A percentile compares a stretch with the other conserved stretches of the same genome.
Evolutionary conservation across 768 basidiomycete genomes (phyloP).

Genomic region (Boletus pseudopeckii): DNA sequence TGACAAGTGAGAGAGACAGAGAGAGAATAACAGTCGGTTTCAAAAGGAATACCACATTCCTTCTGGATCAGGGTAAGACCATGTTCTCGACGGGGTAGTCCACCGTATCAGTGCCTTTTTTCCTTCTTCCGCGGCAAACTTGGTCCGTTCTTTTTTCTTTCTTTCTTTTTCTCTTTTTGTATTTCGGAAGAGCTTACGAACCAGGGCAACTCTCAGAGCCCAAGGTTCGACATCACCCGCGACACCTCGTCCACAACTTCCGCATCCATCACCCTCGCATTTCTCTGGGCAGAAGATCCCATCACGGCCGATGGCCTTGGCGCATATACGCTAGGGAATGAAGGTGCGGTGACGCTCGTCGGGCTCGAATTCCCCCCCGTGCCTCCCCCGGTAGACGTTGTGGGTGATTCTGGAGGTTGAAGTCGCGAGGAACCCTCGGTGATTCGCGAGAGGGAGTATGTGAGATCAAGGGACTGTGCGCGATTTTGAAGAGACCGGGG

Average conservation of each 20-base stretch:
- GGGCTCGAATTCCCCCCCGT: conserved; percentile 77
- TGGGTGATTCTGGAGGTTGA: conserved; percentile 75
- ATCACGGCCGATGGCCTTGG: conserved; percentile 51
- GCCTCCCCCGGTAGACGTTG: conserved; percentile 67
- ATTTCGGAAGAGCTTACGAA: conserved; percentile 10
- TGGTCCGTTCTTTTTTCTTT: conserved; percentile 1
- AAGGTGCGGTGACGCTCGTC: conserved; percentile 72
- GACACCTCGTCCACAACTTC: conserved; percentile 68
- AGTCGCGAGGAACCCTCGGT: conserved; percentile 62
- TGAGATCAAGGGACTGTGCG: conserved; percentile 87
- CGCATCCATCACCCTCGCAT: conserved; percentile 43
- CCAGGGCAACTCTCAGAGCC: conserved; percentile 40
- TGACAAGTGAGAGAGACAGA: conserved; percentile 22
- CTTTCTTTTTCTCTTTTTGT: conserved; percentile 1
- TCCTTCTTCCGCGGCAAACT: conserved; percentile 7
- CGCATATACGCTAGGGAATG: conserved; percentile 83
- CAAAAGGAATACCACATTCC: conserved; percentile 20
- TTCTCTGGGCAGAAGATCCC: conserved; percentile 43
- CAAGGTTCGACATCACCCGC: conserved; percentile 73
- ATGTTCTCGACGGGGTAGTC: conserved; percentile 20
- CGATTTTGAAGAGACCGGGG: conserved; percentile 82
- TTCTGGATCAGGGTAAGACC: conserved; percentile 22
- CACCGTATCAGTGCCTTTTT: conserved; percentile 7
- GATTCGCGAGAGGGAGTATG: conserved; percentile 78
- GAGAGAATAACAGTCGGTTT: conserved; percentile 13